phyloP scores from a whole-genome alignment of 2,329 filamentous ascomycete genomes.

The Peltaster fructicola region DNA sequence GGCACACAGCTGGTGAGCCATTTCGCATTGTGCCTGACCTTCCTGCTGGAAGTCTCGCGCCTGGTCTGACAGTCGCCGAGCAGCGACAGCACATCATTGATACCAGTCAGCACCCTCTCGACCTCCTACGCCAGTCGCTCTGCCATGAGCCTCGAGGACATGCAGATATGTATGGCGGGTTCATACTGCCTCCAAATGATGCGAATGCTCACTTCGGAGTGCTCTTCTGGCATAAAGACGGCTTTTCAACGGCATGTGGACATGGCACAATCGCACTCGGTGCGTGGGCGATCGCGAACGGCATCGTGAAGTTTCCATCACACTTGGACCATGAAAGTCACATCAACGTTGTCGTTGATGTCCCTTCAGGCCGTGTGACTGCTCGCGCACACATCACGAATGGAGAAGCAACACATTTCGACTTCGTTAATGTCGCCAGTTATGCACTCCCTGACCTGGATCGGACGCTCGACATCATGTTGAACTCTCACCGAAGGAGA shows the following conservation, averaged over 20 bases:
- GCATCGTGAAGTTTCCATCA: conserved; percentile 2
- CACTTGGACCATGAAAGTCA: not conserved
- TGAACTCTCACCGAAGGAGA: not conserved
- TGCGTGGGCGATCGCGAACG: conserved; percentile 20
- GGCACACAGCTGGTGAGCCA: conserved; percentile 33
- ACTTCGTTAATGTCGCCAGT: conserved; percentile 6
- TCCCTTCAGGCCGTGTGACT: conserved; percentile 5
- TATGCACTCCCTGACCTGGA: conserved; percentile 2
- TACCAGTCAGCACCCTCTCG: conserved; percentile 6
- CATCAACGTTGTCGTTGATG: conserved; percentile 4
- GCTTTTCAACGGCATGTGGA: conserved; percentile 34
- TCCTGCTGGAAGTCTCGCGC: conserved; percentile 21
- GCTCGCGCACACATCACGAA: conserved; percentile 1
- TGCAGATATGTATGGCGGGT: conserved; percentile 34
- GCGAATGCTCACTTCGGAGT: conserved; percentile 31
- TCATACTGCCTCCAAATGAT: conserved; percentile 27
- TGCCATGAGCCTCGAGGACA: conserved; percentile 34
- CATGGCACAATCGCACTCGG: conserved; percentile 35
- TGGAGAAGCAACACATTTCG: conserved; percentile 3
- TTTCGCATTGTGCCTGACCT: conserved; percentile 27
- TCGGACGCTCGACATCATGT: not conserved
- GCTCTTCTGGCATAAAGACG: conserved; percentile 31
- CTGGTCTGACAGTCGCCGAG: conserved; percentile 23
- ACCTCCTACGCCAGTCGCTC: conserved; percentile 21
- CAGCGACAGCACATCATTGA: conserved; percentile 20